Evolutionary conservation across 108 stramenopile genomes (phyloP).

Genomic region (Skeletonema potamos): DNA sequence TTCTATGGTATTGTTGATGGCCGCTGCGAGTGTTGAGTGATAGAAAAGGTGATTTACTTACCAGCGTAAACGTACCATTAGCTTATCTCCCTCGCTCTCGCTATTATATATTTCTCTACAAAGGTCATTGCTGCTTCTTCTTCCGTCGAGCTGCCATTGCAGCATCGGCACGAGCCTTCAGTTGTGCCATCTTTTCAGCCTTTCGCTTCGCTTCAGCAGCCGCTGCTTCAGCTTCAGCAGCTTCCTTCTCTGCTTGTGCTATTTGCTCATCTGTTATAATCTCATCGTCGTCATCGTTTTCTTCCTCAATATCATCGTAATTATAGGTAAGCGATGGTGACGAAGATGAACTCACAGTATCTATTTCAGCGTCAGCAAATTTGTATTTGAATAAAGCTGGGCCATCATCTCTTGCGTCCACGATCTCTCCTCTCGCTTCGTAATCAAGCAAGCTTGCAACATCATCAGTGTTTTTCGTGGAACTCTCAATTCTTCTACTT

Average conservation of each 20-base stretch:
- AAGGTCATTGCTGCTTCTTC: background rate
- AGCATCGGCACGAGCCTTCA: constrained; percentile 41
- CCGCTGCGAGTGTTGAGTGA: no score
- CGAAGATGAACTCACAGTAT: constrained; percentile 4
- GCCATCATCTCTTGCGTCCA: constrained; percentile 8
- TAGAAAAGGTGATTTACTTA: no score
- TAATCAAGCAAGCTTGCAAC: constrained; percentile 41
- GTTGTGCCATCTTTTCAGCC: constrained; percentile 74
- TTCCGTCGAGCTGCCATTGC: constrained; percentile 42
- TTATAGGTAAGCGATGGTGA: constrained; percentile 26
- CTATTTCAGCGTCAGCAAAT: constrained; percentile 4
- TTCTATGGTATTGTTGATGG: no score
- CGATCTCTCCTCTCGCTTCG: constrained; percentile 35
- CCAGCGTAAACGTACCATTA: no score
- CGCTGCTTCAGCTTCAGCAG: constrained; percentile 28
- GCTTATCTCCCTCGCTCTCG: no score
- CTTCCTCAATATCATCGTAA: background rate
- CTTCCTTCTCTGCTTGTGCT: constrained; percentile 41
- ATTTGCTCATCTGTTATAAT: constrained; percentile 37
- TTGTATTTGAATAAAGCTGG: constrained; percentile 19
- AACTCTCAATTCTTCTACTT: constrained; percentile 27
- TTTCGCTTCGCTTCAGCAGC: constrained; percentile 70
- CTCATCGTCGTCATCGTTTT: constrained; percentile 27
- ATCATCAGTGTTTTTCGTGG: constrained; percentile 5
- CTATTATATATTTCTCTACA: no score